phyloP scores from a whole-genome alignment of 208 protist species.

The Trypanosoma cruzi region DNA sequence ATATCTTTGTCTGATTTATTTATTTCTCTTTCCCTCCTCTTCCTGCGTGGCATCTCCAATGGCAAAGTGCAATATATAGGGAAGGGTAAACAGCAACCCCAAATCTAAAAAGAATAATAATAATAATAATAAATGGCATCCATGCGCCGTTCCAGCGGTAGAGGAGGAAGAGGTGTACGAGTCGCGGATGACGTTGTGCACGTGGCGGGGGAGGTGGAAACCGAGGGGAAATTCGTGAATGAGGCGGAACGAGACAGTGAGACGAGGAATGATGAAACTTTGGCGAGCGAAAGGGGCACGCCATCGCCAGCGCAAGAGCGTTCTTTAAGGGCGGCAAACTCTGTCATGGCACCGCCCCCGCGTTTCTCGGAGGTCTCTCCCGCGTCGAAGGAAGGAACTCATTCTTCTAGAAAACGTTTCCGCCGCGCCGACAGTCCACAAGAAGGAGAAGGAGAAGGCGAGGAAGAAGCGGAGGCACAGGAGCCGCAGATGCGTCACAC shows the following conservation, averaged over 20 bases:
- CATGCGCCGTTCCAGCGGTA: neutral
- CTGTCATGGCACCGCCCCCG: neutral
- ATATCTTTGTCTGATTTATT: neutral
- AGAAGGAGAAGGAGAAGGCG: neutral
- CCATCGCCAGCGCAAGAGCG: neutral
- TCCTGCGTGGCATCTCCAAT: neutral
- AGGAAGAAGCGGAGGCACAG: neutral
- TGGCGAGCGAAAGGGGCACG: too few relatives aligned
- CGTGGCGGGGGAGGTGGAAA: neutral
- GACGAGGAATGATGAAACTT: too few relatives aligned
- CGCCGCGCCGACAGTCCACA: neutral
- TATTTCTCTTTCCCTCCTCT: neutral
- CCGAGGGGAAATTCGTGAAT: too few relatives aligned
- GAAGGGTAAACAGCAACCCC: too few relatives aligned
- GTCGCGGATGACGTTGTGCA: neutral
- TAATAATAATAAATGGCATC: neutral
- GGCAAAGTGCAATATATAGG: neutral
- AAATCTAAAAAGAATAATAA: too few relatives aligned
- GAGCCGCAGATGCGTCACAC: neutral
- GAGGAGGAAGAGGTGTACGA: neutral
- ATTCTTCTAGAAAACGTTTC: slow-evolving; percentile 1
- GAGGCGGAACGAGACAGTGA: too few relatives aligned
- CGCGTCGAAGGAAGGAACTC: neutral
- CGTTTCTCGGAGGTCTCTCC: neutral
- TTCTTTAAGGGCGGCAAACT: neutral